Percentiles rank a stretch among this genome's conserved stretches.
phyloP scores from a whole-genome alignment of 208 protist genomes.

The Trypanosoma platydactyli region DNA sequence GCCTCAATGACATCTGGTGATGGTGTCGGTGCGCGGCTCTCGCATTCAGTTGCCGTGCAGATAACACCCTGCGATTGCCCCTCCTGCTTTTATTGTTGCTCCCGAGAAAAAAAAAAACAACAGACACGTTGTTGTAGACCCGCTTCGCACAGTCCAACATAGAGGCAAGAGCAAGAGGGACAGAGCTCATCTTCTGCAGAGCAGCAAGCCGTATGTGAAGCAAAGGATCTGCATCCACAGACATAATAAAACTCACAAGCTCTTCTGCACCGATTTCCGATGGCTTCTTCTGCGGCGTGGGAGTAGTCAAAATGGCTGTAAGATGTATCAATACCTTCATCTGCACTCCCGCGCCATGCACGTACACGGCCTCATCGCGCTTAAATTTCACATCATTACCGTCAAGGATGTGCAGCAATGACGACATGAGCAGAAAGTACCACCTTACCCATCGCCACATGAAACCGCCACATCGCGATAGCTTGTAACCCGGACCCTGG shows the following conservation, averaged over 20 bases:
- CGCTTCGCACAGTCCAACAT: no score
- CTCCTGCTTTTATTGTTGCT: no score
- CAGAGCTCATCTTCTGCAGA: constrained; percentile 5
- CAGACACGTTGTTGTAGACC: neutral
- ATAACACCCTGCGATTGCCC: no score
- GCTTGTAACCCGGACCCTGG: neutral
- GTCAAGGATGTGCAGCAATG: constrained; percentile 21
- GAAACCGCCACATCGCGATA: neutral
- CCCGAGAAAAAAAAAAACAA: no score
- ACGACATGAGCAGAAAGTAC: constrained; percentile 11
- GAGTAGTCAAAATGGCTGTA: constrained; percentile 5
- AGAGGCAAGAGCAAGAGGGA: neutral
- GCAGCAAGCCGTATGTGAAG: constrained; percentile 8
- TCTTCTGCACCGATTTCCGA: constrained; percentile 1
- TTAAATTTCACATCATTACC: neutral
- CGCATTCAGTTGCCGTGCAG: no score
- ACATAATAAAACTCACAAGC: constrained; percentile 7
- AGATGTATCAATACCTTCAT: neutral
- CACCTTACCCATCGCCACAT: constrained; percentile 10
- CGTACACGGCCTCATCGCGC: constrained; percentile 7
- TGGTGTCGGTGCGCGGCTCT: no score
- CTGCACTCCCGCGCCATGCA: constrained; percentile 13
- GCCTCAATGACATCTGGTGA: no score
- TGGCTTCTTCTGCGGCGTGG: neutral
- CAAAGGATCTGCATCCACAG: neutral